Percentiles rank a stretch among this genome's conserved stretches.
Evolutionary conservation across 805 yeast genomes (phyloP).

Genomic region (Candida jianshihensis): DNA sequence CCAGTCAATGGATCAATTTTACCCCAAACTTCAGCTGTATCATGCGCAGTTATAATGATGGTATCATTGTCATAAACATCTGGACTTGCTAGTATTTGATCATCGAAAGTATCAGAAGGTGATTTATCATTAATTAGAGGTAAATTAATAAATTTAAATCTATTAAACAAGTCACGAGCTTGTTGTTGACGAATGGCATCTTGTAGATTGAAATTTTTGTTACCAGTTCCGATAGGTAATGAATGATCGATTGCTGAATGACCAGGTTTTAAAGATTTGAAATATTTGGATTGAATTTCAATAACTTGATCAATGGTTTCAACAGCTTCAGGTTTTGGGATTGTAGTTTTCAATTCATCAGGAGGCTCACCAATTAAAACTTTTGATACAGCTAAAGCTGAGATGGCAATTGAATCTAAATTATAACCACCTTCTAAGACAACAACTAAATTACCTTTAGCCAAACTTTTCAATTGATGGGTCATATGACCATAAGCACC

Average conservation of each 20-base stretch:
- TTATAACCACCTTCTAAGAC: conserved; percentile 96
- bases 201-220: conserved; percentile 46
- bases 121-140: conserved; percentile 47
- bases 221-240: conserved; percentile 25
- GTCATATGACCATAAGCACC: conserved; percentile 97
- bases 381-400: conserved; percentile 89
- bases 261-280: conserved; percentile 81
- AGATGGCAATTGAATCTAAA: conserved; percentile 79
- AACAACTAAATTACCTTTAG: conserved; percentile 83
- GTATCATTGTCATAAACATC: conserved; percentile 58
- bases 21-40: conserved; percentile 91
- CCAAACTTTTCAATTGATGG: conserved; percentile 78
- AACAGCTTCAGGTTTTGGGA: conserved; percentile 72
- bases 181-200: conserved; percentile 76
- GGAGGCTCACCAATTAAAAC: conserved; percentile 95
- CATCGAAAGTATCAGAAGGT: conserved; percentile 43
- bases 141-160: conserved; percentile 53
- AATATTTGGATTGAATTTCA: conserved; percentile 72
- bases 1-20: conserved; percentile 76
- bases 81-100: conserved; percentile 65
- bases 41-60: conserved; percentile 71
- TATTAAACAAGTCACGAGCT: conserved; percentile 44
- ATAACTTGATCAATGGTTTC: conserved; percentile 78
- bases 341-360: conserved; percentile 54
- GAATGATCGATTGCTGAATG: conserved; percentile 31